These are phyloP conservation scores for Sanghuangporus weigelae DNA, from an alignment of 1,284 basidiomycete species.

Conservation along the genomic window DNA sequence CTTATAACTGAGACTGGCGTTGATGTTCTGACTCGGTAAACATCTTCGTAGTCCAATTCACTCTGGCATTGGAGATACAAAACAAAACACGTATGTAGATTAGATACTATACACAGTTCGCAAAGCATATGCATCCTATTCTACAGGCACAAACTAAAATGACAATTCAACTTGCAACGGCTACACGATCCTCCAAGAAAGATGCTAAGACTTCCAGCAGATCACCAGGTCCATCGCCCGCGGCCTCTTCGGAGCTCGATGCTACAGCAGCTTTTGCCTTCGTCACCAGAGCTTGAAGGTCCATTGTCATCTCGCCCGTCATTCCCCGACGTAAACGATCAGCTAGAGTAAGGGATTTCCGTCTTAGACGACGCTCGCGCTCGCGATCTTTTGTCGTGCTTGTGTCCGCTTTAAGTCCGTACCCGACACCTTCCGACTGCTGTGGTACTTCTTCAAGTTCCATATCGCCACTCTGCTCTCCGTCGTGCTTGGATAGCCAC, in stretches of 20 bases:
- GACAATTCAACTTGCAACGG: slow-evolving; percentile 18
- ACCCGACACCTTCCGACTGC: slow-evolving; percentile 31
- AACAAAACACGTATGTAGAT: neutral
- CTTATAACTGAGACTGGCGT: slow-evolving; percentile 72
- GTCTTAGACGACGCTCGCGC: slow-evolving; percentile 29
- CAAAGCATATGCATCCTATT: neutral
- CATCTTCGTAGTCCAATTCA: neutral
- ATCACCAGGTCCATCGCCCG: slow-evolving; percentile 34
- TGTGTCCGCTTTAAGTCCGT: slow-evolving; percentile 20
- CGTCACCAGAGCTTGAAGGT: slow-evolving; percentile 60
- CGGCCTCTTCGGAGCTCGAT: slow-evolving; percentile 28
- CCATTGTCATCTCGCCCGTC: slow-evolving; percentile 73
- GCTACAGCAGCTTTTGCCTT: slow-evolving; percentile 57
- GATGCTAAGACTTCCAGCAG: slow-evolving; percentile 51
- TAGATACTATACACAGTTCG: slow-evolving; percentile 12
- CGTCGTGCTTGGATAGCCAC: slow-evolving; percentile 67
- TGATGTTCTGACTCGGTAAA: slow-evolving; percentile 52
- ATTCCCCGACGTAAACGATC: slow-evolving; percentile 65
- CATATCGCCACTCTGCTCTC: slow-evolving; percentile 36
- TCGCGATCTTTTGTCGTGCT: slow-evolving; percentile 37
- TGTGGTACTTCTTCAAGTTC: slow-evolving; percentile 42
- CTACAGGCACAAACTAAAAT: neutral
- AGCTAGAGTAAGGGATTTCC: slow-evolving; percentile 48
- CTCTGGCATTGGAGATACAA: neutral
- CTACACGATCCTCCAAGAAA: slow-evolving; percentile 52